Percentiles rank a stretch among this genome's conserved stretches.
These are phyloP conservation scores for Aspergillus aculeatinus DNA, from an alignment of 2,329 filamentous ascomycete species.

Conservation along the genomic window DNA sequence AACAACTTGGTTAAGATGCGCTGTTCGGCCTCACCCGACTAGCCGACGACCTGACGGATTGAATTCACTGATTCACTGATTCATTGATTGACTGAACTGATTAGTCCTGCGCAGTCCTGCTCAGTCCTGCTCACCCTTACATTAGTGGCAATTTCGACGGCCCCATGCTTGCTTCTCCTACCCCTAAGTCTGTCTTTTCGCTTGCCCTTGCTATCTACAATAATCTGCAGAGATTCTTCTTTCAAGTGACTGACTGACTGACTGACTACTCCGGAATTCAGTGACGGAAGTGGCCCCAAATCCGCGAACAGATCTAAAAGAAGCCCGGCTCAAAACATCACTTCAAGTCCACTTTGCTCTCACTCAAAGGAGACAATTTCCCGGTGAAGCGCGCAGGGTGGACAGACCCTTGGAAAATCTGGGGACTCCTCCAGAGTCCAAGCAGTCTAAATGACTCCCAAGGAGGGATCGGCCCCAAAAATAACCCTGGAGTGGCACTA, in stretches of 20 bases:
- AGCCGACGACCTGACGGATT: neutral
- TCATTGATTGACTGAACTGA: neutral
- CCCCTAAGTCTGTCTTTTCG: neutral
- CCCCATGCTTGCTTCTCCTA: neutral
- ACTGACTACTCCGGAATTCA: neutral
- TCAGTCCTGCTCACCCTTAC: conserved; percentile 2
- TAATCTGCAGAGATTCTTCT: too few species aligned
- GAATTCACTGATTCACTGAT: neutral
- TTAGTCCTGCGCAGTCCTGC: neutral
- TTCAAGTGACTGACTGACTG: neutral
- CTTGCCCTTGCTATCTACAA: neutral
- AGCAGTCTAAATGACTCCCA: neutral
- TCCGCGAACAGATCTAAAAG: neutral
- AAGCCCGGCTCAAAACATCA: neutral
- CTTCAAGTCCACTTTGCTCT: neutral
- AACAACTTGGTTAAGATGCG: neutral
- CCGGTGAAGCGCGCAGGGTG: neutral
- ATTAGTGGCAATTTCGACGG: neutral
- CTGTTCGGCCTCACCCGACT: neutral
- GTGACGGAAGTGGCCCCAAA: neutral
- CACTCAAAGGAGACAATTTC: neutral
- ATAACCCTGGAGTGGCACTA: conserved; percentile 3
- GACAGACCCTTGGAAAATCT: conserved; percentile 10
- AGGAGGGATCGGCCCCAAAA: conserved; percentile 6
- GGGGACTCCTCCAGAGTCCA: neutral